phyloP scores from a whole-genome alignment of 2,329 filamentous ascomycete genomes.

The Colletotrichum noveboracense region DNA sequence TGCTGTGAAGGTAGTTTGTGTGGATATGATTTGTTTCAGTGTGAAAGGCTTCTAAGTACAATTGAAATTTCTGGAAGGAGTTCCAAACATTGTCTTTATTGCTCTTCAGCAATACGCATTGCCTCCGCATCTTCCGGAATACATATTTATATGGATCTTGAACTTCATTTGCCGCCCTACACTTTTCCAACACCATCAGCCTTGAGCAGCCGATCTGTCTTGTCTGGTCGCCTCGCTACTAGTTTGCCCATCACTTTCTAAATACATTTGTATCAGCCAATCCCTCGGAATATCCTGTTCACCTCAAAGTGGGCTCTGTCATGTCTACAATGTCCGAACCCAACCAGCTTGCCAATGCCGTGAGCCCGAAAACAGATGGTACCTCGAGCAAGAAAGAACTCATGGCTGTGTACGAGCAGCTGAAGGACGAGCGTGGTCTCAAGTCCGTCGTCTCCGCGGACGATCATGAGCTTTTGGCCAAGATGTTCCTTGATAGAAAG shows the following conservation, averaged over 20 bases:
- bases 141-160: too few species aligned
- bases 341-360: rapidly evolving
- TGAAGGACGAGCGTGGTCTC: not conserved
- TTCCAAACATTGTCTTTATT: too few species aligned
- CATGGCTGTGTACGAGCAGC: not conserved
- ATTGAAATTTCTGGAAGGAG: too few species aligned
- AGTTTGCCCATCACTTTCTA: rapidly evolving
- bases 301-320: not conserved
- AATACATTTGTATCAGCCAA: not conserved
- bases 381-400: not conserved
- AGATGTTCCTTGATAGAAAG: not conserved
- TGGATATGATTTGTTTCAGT: too few species aligned
- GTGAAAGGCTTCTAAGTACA: too few species aligned
- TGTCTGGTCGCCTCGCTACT: not conserved
- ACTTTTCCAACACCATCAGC: too few species aligned
- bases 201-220: too few species aligned
- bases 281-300: rapidly evolving
- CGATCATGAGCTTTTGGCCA: not conserved
- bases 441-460: not conserved
- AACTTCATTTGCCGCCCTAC: too few species aligned
- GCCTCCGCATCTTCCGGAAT: too few species aligned
- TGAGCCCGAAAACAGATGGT: not conserved
- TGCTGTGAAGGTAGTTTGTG: too few species aligned
- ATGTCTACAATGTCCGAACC: not conserved
- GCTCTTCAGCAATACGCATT: too few species aligned